Evolutionary conservation across 2,329 filamentous ascomycete species (phyloP).

Genomic region (Cytospora piceae): DNA sequence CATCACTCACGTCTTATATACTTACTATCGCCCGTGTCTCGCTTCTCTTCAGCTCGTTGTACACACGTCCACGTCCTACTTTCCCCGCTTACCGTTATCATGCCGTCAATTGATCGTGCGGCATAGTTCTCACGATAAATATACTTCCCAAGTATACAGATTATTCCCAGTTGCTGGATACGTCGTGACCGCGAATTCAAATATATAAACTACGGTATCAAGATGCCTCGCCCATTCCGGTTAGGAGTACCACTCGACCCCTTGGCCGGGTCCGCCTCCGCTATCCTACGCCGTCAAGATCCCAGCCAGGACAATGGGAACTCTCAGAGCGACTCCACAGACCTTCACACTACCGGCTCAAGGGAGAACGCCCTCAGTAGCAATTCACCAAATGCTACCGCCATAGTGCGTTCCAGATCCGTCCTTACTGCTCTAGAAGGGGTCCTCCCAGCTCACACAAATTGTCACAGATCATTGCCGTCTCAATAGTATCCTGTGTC

Average conservation of each 20-base stretch:
- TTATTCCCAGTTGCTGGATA: neutral
- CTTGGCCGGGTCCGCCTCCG: conserved; percentile 11
- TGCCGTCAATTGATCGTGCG: conserved; percentile 21
- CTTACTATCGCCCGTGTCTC: conserved; percentile 4
- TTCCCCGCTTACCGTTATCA: conserved; percentile 9
- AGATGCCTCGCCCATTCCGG: conserved; percentile 20
- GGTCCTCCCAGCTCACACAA: neutral
- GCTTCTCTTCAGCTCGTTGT: neutral
- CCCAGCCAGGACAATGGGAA: neutral
- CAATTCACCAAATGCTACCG: conserved; percentile 15
- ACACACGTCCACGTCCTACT: neutral
- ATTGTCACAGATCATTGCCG: conserved; percentile 34
- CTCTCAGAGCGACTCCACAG: neutral
- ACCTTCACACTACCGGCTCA: neutral
- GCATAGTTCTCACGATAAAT: conserved; percentile 8
- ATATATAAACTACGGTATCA: neutral
- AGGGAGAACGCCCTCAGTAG: neutral
- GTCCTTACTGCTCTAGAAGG: neutral
- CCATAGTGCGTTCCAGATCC: conserved; percentile 19
- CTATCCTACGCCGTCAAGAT: conserved; percentile 12
- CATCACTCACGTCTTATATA: neutral
- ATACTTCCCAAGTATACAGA: neutral
- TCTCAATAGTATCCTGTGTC: conserved; percentile 34
- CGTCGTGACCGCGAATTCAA: neutral
- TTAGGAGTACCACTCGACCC: conserved; percentile 17